Base-by-base conservation (phyloP, 2,329 filamentous ascomycete genomes). In the Pseudopithomyces chartarum region DNA sequence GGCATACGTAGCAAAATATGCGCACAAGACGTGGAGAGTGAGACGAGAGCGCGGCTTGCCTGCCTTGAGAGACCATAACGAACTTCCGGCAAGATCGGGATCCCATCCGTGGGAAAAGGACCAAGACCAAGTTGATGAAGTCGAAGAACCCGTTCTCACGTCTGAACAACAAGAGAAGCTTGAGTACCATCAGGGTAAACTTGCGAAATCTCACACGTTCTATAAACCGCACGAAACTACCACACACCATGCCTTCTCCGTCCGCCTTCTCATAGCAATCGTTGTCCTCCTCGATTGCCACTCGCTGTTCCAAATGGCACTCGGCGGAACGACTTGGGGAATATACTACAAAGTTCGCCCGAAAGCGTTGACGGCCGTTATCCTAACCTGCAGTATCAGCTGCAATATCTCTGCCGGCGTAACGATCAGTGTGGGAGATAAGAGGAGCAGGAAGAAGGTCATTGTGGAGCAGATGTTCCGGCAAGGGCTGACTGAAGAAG, bases 161-260 rank as follows among this genome's bases (percentile, higher is more conserved):
- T 71, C 73, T 2, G 69, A 82, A 54, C 89, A 95, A 73, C 89
- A 92, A 68, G 81, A 82, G 58, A 85, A 83, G 44, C 81, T 96
- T 11, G 82, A 87, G 45, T 87, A 95, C 70, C 91, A 96, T 67
- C 90, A 93, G 68, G 83, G 81, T 64, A 94, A 93, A 68, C 88
- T 95, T 63, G 82, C 89, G 60, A 90, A 89, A 63, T 92, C 89
- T 0, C 91, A 96, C 72, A 92, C 90, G 6, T 96, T 94, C 76
- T 96, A 95, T 80, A 92, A 92, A 65, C 91, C 91, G 0, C 89
- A 95, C 74, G 91, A 96, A 74, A 96, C 91, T 0, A 81, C 85
- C n/a, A 96, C 91, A 0, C 91, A 96, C 71, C 82, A 86, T 69
- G 89, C 91, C 0, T 96, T 96, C 60, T 91, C 91, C 0, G 79